Evolutionary conservation across 768 basidiomycete genomes (phyloP), one percentile per base, ranked within the genome.

Genomic region (Lactarius tabidus): DNA sequence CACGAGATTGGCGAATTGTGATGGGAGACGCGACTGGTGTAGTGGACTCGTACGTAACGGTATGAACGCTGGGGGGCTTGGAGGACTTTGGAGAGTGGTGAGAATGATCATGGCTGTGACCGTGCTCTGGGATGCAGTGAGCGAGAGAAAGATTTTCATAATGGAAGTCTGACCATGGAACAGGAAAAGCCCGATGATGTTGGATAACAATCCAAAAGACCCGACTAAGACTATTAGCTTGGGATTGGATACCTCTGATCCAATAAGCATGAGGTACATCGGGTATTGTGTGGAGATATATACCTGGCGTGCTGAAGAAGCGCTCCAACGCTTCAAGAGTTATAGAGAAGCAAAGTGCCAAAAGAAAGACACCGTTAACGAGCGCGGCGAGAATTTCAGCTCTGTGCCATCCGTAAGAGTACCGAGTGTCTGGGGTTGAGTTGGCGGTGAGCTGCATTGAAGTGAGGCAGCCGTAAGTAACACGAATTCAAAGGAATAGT

Each of bases 341-440:
- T 69, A 99, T 98, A 6, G 95, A 94, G 77, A 98, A 95, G 77
- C 97, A 99, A 0, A 98, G 84, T 0, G 97, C 97, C 51, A 98
- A 83, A 7, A 99, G 84, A 79, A 98, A 98, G 62, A 98, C 94
- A 59, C 97, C 97, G 72, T 99, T 99, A 70, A 98, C 78, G 53
- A 98, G 81, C 0, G 97, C 97, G 26, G 95, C 95, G 8, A 98
- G 83, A 67, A 97, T 95, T 74, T 97, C 95, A 20, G 97, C 97
- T 67, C 97, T 83, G 76, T 98, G 95, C 96, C 95, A 98, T n/a
- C 95, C 96, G 74, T 98, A 98, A 6, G 96, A 94, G 76, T 97
- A 97, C 57, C 87, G 84, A 33, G 89, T 83, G 76, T 89, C 85
- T 36, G 77, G 78, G 33, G 84, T 77, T 35, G 79, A 82, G 62